Evolutionary conservation across 108 stramenopile species (phyloP).

Genomic region (Cyclotella atomus): DNA sequence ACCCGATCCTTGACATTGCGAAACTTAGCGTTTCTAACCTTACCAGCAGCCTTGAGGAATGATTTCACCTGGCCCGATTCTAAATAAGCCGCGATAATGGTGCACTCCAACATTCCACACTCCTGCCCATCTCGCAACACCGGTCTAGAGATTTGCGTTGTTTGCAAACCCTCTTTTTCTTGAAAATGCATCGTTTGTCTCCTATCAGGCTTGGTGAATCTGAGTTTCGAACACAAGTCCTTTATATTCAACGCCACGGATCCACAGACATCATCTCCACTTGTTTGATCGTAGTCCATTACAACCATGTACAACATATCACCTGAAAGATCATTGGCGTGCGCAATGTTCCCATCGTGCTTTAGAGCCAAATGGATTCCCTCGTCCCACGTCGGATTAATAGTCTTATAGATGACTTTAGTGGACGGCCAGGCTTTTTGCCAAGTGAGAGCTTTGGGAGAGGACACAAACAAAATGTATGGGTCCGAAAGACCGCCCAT

Average conservation of each 20-base stretch:
- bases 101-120: slow-evolving; percentile 46
- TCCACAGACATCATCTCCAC: slow-evolving; percentile 59
- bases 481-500: slow-evolving; percentile 63
- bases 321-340: slow-evolving; percentile 19
- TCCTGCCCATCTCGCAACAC: slow-evolving; percentile 46
- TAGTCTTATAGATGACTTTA: slow-evolving; percentile 26
- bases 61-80: slow-evolving; percentile 28
- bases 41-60: slow-evolving; percentile 23
- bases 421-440: slow-evolving; percentile 42
- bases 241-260: slow-evolving; percentile 55
- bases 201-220: not conserved
- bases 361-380: slow-evolving; percentile 50
- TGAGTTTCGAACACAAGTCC: slow-evolving; percentile 39
- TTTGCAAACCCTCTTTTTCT: slow-evolving; percentile 12
- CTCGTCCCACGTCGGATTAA: slow-evolving; percentile 50
- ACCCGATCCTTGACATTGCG: not conserved
- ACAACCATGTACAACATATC: slow-evolving; percentile 59
- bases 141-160: slow-evolving; percentile 23
- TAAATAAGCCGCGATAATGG: slow-evolving; percentile 31
- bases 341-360: slow-evolving; percentile 24
- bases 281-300: slow-evolving; percentile 58
- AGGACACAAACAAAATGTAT: slow-evolving; percentile 63
- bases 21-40: slow-evolving; percentile 1
- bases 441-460: slow-evolving; percentile 38
- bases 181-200: not conserved